These are phyloP conservation scores for Fraxinus latifolia DNA, from an alignment of 305 asterid genomes.

Conservation along the genomic window DNA sequence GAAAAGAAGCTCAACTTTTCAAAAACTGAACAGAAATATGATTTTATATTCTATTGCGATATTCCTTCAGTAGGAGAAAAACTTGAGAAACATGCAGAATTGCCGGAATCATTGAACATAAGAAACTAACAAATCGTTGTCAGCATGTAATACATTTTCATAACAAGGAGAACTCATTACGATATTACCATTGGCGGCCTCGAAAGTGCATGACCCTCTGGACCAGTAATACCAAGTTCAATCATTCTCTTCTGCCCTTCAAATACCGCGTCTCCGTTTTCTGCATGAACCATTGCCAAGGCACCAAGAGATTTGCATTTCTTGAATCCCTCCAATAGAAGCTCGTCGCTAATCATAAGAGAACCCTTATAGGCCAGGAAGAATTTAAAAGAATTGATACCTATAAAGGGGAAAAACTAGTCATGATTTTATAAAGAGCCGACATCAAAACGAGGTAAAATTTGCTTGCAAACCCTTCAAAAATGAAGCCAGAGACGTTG, in stretches of 20 bases:
- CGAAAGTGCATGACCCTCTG: conserved; percentile 95
- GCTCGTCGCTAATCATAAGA: conserved; percentile 82
- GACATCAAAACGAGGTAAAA: background rate
- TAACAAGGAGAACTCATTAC: conserved; percentile 1
- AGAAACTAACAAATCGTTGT: background rate
- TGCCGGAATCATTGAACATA: background rate
- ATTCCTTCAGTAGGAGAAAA: background rate
- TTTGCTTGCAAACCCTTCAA: background rate
- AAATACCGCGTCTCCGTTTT: conserved; percentile 94
- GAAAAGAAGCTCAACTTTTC: background rate
- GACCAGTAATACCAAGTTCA: conserved; percentile 88
- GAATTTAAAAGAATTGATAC: conserved; percentile 90
- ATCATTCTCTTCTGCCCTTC: conserved; percentile 93
- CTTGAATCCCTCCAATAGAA: conserved; percentile 85
- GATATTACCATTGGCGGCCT: conserved; percentile 80
- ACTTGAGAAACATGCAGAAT: background rate
- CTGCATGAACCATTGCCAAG: conserved; percentile 95
- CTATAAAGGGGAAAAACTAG: conserved; percentile 35
- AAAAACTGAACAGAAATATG: background rate
- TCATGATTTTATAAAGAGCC: conserved; percentile 19
- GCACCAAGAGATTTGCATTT: conserved; percentile 96
- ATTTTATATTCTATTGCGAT: background rate
- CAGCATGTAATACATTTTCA: conserved; percentile 4
- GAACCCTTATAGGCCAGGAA: conserved; percentile 95
- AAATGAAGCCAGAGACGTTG: background rate